Conservation (phyloP, 768 basidiomycete genomes). For the Lepiota venenata region DNA sequence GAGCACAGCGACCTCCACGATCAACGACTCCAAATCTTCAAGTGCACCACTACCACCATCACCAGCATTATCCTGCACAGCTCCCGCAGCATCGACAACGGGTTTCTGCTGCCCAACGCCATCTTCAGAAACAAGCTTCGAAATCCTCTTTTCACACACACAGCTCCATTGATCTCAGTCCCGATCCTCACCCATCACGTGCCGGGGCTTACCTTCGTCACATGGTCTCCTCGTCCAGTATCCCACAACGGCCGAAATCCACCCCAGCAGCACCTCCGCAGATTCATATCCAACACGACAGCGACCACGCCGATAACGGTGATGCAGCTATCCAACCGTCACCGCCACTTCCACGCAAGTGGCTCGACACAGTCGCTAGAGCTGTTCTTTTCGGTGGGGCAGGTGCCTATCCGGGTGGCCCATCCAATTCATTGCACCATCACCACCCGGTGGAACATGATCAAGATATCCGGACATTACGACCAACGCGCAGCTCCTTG, state of each 20-base stretch:
- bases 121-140: conserved; percentile 4
- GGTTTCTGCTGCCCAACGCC: neutral
- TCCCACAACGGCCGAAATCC: conserved; percentile 30
- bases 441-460: neutral
- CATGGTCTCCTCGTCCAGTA: conserved; percentile 57
- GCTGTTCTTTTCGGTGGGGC: conserved; percentile 56
- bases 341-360: conserved; percentile 62
- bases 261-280: conserved; percentile 20
- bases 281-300: conserved; percentile 28
- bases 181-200: conserved; percentile 37
- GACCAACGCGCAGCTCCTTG: conserved; percentile 36
- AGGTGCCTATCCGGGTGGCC: conserved; percentile 13
- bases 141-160: conserved; percentile 2
- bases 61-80: neutral
- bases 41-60: neutral
- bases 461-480: conserved; percentile 22
- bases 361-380: conserved; percentile 68
- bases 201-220: conserved; percentile 72
- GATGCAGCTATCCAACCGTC: conserved; percentile 36
- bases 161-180: neutral
- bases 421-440: neutral
- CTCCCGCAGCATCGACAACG: neutral
- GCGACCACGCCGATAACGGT: conserved; percentile 13
- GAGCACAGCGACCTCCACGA: conserved; percentile 12
- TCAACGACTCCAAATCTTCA: conserved; percentile 5